Evolutionary conservation across 192 early-diverging fungal species (phyloP), one percentile per base, ranked within the genome.

Genomic region (Helicostylum pulchrum): DNA sequence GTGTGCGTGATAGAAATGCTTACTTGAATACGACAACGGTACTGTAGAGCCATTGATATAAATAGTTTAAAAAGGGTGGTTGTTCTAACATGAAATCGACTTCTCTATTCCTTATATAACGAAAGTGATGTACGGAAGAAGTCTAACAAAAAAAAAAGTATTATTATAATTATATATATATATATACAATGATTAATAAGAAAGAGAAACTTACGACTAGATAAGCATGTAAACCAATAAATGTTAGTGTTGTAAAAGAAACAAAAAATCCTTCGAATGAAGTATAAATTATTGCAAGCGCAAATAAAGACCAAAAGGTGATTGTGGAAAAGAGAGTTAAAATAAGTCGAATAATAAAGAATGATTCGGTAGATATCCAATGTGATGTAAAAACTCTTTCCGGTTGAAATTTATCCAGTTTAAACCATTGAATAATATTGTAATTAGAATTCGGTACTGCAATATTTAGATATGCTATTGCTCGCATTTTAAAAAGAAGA

Each of bases 11-110:
- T n/a, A n/a, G n/a, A n/a, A n/a, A 5, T 5, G 47, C 66, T 65
- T 69, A 74, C 72, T 74, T 74, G 72, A 47, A 74, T 36, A 45
- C 47, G 23, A 74, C 30, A n/a, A 74, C n/a, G 3, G 67, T 69
- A 45, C 65, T 63, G 0, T 42, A 53, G 4, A 48, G 17, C 15
- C 17, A 48, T 12, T 12, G 58, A 55, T 69, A 74, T 9, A 74
- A 59, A 39, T 74, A 68, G 51, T 74, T 74, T 5, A 74, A 50
- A 26, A 59, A 31, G 9, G 66, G 4, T 5, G 43, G 45, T 66
- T 74, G 72, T 8, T 66, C 17, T 23, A 69, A 47, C 14, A 74
- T 65, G 11, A 67, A 74, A 2, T 31, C 15, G 36, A 34, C 42
- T 5, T 34, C 62, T 32, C 30, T 45, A 7, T 43, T n/a, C 34